These are phyloP conservation scores for Mollisiaceae sp. DNA, from an alignment of 2,329 filamentous ascomycete genomes.

Conservation along the genomic window DNA sequence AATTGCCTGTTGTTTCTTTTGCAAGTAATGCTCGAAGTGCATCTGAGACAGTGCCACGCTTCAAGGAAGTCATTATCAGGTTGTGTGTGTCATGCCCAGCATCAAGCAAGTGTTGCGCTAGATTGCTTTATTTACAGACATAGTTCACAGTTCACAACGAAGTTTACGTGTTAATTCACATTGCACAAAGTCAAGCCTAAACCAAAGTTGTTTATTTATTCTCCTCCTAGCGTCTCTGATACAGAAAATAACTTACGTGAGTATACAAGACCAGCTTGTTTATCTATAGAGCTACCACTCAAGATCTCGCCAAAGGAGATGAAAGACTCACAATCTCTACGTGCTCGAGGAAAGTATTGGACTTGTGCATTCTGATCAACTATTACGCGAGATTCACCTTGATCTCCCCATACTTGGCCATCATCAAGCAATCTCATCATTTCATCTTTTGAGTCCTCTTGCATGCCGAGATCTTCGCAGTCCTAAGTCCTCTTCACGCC, in stretches of 20 bases:
- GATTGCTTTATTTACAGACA: no score
- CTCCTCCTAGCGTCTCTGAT: no score
- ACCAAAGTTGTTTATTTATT: no score
- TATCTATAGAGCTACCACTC: neutral
- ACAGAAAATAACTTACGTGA: neutral
- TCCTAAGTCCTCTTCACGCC: no score
- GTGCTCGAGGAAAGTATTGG: neutral
- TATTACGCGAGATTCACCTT: neutral
- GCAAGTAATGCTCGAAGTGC: no score
- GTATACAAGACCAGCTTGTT: neutral
- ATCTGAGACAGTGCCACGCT: no score
- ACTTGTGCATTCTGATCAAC: neutral
- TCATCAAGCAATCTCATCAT: slow-evolving; percentile 5
- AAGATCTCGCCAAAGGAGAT: neutral
- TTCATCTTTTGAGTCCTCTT: neutral
- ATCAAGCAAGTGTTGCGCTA: no score
- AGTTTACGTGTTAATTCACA: no score
- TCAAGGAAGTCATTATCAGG: no score
- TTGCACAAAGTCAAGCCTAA: no score
- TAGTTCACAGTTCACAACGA: no score
- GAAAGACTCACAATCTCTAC: neutral
- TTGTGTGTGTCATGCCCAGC: no score
- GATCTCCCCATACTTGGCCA: neutral
- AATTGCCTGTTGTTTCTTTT: neutral
- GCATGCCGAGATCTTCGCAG: neutral